phyloP scores from a whole-genome alignment of 192 early-diverging fungal genomes.

The Coemansia sp. region DNA sequence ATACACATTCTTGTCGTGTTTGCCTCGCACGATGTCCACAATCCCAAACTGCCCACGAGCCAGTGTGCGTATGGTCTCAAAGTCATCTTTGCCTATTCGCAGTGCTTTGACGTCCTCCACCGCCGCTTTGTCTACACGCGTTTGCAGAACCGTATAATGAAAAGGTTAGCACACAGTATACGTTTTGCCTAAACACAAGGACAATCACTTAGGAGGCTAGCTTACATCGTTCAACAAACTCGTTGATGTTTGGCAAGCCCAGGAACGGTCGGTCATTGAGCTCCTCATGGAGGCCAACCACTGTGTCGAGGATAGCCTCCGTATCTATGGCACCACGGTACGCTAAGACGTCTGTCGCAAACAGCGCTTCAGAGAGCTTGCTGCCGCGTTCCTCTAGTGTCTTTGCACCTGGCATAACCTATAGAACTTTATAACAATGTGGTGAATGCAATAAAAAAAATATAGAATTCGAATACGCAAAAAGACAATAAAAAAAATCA shows the following conservation, averaged over 20 bases:
- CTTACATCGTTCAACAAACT: constrained; percentile 50
- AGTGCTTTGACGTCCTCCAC: constrained; percentile 32
- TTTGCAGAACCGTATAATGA: not conserved
- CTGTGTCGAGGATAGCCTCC: constrained; percentile 40
- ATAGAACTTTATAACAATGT: not conserved
- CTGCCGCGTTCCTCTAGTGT: constrained; percentile 40
- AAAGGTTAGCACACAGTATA: not conserved
- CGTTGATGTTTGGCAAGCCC: constrained; percentile 38
- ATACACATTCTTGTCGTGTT: constrained; percentile 67
- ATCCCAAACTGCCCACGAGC: constrained; percentile 55
- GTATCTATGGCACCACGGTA: constrained; percentile 50
- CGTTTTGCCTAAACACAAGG: not conserved
- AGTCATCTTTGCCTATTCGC: constrained; percentile 43
- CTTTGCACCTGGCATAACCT: constrained; percentile 18
- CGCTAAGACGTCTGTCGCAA: constrained; percentile 36
- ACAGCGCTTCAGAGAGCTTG: constrained; percentile 27
- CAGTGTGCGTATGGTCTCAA: constrained; percentile 48
- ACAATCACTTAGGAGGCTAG: not conserved
- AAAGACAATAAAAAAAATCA: not conserved
- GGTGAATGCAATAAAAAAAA: not conserved
- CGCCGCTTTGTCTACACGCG: constrained; percentile 21
- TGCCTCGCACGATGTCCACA: constrained; percentile 76
- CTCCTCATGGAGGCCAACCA: constrained; percentile 45
- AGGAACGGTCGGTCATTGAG: constrained; percentile 39
- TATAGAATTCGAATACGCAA: not conserved